These are phyloP conservation scores for Suhomyces sp. DNA, from an alignment of 805 yeast species.

Conservation along the genomic window DNA sequence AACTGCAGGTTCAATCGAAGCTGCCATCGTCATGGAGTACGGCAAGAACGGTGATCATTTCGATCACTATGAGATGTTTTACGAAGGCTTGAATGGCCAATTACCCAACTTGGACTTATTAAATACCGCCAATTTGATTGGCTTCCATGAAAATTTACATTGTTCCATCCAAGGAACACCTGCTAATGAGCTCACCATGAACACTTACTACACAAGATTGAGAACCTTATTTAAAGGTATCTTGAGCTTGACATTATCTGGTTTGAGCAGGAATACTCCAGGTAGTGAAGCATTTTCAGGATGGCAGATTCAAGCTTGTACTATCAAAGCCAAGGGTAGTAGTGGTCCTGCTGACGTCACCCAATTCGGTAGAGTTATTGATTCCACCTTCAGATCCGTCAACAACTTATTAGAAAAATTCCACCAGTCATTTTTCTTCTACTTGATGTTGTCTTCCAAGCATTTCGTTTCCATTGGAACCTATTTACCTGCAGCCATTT, in stretches of 20 bases:
- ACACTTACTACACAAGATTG: slow-evolving; percentile 56
- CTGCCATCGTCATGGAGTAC: slow-evolving; percentile 83
- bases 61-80: slow-evolving; percentile 69
- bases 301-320: slow-evolving; percentile 91
- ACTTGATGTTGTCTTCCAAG: slow-evolving; percentile 73
- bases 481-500: slow-evolving; percentile 81
- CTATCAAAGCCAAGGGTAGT: slow-evolving; percentile 65
- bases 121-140: slow-evolving; percentile 73
- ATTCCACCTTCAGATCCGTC: slow-evolving; percentile 82
- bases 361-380: slow-evolving; percentile 86
- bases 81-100: slow-evolving; percentile 93
- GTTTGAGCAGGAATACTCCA: slow-evolving; percentile 57
- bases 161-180: slow-evolving; percentile 65
- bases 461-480: slow-evolving; percentile 91
- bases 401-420: slow-evolving; percentile 92
- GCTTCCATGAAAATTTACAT: slow-evolving; percentile 73
- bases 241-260: slow-evolving; percentile 66
- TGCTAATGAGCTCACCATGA: slow-evolving; percentile 43
- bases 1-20: slow-evolving; percentile 92
- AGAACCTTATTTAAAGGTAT: slow-evolving; percentile 63
- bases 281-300: slow-evolving; percentile 89
- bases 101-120: slow-evolving; percentile 89
- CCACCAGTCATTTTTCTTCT: slow-evolving; percentile 95
- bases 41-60: slow-evolving; percentile 66
- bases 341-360: slow-evolving; percentile 73